Evolutionary conservation across 2,329 filamentous ascomycete genomes (phyloP).

Genomic region (Davidsoniella eucalypti): DNA sequence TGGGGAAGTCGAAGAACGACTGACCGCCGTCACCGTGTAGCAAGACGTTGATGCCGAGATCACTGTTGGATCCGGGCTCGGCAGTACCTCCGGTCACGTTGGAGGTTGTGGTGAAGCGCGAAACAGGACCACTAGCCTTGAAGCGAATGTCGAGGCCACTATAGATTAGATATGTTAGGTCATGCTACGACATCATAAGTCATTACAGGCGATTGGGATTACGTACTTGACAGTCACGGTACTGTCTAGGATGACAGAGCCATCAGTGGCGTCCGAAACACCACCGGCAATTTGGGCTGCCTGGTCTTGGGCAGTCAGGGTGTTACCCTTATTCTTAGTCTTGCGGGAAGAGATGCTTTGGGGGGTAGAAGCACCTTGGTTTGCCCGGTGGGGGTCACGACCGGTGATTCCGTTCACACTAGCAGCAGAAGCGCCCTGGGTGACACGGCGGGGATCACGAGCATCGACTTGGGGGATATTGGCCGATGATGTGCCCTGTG

Average conservation of each 20-base stretch:
- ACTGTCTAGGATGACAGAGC: slow-evolving; percentile 37
- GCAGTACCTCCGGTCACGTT: slow-evolving; percentile 30
- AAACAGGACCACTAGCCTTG: slow-evolving; percentile 36
- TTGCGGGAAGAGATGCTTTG: slow-evolving; percentile 1
- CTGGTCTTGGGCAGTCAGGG: slow-evolving; percentile 8
- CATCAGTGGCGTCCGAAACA: slow-evolving; percentile 31
- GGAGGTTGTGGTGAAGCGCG: slow-evolving; percentile 33
- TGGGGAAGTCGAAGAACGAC: slow-evolving; percentile 41
- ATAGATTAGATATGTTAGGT: not conserved
- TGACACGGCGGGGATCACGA: not conserved
- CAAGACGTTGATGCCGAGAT: slow-evolving; percentile 37
- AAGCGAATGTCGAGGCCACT: slow-evolving; percentile 38
- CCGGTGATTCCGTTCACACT: not conserved
- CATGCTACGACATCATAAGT: slow-evolving; percentile 12
- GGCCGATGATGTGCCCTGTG: not conserved
- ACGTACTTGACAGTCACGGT: slow-evolving; percentile 36
- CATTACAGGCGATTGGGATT: not conserved
- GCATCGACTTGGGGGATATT: not conserved
- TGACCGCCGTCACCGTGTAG: slow-evolving; percentile 44
- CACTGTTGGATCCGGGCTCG: slow-evolving; percentile 18
- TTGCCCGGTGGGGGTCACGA: slow-evolving; percentile 1
- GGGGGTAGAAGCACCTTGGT: not conserved
- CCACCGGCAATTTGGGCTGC: slow-evolving; percentile 16
- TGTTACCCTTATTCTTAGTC: not conserved
- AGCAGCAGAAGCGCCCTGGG: not conserved